phyloP scores from a whole-genome alignment of 805 yeast genomes.

The Hanseniaspora lachancei region DNA sequence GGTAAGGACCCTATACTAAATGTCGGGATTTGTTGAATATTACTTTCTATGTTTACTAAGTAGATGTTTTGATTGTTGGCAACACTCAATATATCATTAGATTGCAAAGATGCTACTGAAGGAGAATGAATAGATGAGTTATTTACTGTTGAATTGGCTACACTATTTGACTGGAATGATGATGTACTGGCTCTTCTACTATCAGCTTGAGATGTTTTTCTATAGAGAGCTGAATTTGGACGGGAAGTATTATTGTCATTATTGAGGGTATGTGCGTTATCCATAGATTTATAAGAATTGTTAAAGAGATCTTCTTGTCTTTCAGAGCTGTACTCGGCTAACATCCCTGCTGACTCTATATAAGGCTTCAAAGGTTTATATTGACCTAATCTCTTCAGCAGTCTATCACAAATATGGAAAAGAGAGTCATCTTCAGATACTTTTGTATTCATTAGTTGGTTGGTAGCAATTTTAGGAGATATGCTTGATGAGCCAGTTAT shows the following conservation, averaged over 20 bases:
- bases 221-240: slow-evolving; percentile 16
- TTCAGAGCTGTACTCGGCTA: slow-evolving; percentile 8
- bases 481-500: neutral
- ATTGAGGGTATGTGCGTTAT: neutral
- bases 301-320: neutral
- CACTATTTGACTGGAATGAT: neutral
- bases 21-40: slow-evolving; percentile 34
- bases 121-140: slow-evolving; percentile 21
- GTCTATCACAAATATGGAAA: slow-evolving; percentile 48
- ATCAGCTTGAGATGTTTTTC: slow-evolving; percentile 2
- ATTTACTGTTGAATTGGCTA: slow-evolving; percentile 20
- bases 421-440: slow-evolving; percentile 55
- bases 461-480: neutral
- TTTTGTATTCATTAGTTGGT: slow-evolving; percentile 44
- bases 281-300: neutral
- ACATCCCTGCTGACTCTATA: slow-evolving; percentile 24
- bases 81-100: neutral
- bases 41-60: slow-evolving; percentile 18
- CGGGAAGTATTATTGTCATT: slow-evolving; percentile 12
- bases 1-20: slow-evolving; percentile 70
- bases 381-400: slow-evolving; percentile 42
- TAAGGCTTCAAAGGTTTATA: slow-evolving; percentile 60
- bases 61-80: slow-evolving; percentile 11
- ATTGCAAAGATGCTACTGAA: neutral
- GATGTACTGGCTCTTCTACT: slow-evolving; percentile 7